These are phyloP conservation scores for Coniochaeta ligniaria DNA, from an alignment of 2,329 filamentous ascomycete genomes.

Conservation along the genomic window DNA sequence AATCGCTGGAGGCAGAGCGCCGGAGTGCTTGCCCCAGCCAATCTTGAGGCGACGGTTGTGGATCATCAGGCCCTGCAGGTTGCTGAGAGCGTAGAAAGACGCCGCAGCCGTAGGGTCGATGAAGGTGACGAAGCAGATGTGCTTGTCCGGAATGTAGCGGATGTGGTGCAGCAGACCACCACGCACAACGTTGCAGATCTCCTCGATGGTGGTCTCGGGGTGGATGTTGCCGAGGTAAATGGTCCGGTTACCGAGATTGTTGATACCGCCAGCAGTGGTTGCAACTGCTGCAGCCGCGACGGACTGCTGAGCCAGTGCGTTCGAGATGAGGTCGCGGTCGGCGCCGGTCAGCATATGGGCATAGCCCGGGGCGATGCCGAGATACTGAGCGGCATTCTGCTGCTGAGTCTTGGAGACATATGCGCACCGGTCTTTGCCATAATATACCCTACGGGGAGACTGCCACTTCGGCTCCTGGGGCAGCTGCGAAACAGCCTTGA, in stretches of 20 bases:
- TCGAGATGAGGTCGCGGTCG: constrained; percentile 94
- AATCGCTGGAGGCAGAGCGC: constrained; percentile 90
- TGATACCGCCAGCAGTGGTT: constrained; percentile 91
- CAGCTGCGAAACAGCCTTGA: constrained; percentile 94
- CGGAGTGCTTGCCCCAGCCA: constrained; percentile 98
- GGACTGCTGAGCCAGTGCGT: constrained; percentile 91
- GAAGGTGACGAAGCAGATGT: constrained; percentile 99
- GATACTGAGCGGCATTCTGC: constrained; percentile 96
- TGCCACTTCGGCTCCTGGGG: constrained; percentile 98
- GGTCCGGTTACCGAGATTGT: constrained; percentile 94
- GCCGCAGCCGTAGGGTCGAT: constrained; percentile 97
- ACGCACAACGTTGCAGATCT: constrained; percentile 98
- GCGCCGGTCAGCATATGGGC: constrained; percentile 94
- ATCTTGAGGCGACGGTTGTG: constrained; percentile 98
- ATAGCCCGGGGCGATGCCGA: constrained; percentile 94
- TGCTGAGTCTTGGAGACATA: constrained; percentile 99
- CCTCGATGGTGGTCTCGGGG: constrained; percentile 96
- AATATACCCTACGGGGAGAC: constrained; percentile 89
- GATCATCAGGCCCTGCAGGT: constrained; percentile 97
- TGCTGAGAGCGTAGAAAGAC: constrained; percentile 96
- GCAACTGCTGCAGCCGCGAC: constrained; percentile 94
- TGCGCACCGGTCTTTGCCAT: constrained; percentile 95
- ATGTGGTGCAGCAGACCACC: constrained; percentile 95
- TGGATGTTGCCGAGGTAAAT: constrained; percentile 99
- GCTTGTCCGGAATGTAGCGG: constrained; percentile 98